Evolutionary conservation across 2,329 filamentous ascomycete species (phyloP).

Genomic region (Dactylellina sp.): DNA sequence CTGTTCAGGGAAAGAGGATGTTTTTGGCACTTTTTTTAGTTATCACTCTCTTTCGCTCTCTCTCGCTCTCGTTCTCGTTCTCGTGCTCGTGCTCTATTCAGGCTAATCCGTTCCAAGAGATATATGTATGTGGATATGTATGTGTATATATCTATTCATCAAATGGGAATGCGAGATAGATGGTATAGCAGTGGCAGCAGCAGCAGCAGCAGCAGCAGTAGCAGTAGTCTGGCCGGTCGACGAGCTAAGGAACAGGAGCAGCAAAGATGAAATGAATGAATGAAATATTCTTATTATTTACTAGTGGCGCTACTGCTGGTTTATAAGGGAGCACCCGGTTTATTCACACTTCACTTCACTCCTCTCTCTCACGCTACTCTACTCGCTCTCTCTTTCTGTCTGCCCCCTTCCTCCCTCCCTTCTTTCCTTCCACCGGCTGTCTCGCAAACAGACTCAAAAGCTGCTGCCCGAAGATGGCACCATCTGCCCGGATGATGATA

Average conservation of each 20-base stretch:
- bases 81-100: conserved; percentile 12
- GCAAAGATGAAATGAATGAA: neutral
- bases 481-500: conserved; percentile 12
- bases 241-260: neutral
- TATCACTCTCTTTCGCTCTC: no score
- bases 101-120: no score
- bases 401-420: no score
- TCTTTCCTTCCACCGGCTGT: no score
- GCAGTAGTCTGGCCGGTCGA: neutral
- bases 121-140: no score
- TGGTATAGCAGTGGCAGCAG: neutral
- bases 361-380: no score
- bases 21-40: conserved; percentile 4
- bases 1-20: neutral
- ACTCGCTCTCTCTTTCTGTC: no score
- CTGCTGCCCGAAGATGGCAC: conserved; percentile 25
- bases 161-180: neutral
- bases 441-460: neutral
- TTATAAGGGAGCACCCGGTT: conserved; percentile 7
- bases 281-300: no score
- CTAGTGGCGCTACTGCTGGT: conserved; percentile 5
- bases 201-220: neutral
- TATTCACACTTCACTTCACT: no score
- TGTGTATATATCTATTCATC: conserved; percentile 15
- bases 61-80: no score